phyloP scores from a whole-genome alignment of 495 filamentous ascomycete species.

The Neurospora sp. region DNA sequence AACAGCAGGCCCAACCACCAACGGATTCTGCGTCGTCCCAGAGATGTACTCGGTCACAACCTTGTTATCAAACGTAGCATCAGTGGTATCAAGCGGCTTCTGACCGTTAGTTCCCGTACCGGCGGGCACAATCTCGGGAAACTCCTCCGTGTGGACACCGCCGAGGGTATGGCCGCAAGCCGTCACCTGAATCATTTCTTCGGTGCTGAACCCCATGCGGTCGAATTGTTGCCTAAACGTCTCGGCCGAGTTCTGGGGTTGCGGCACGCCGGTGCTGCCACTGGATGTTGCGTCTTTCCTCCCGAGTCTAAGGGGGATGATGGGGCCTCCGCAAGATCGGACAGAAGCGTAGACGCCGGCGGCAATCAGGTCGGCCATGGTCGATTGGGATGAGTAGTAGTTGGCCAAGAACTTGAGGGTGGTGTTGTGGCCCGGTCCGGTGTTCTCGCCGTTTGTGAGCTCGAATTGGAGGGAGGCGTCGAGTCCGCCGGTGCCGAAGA shows the following conservation, averaged over 20 bases:
- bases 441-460: constrained; percentile 45
- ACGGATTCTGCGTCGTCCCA: constrained; percentile 41
- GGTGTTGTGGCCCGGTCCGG: constrained; percentile 46
- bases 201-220: constrained; percentile 45
- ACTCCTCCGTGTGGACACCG: constrained; percentile 46
- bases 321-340: constrained; percentile 48
- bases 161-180: constrained; percentile 56
- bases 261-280: constrained; percentile 45
- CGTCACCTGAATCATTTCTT: constrained; percentile 50
- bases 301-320: constrained; percentile 44
- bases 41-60: constrained; percentile 47
- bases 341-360: constrained; percentile 47
- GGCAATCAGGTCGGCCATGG: constrained; percentile 50
- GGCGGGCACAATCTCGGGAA: constrained; percentile 42
- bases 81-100: constrained; percentile 34
- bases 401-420: constrained; percentile 45
- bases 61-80: constrained; percentile 42
- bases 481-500: constrained; percentile 41
- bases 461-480: constrained; percentile 55
- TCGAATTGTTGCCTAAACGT: constrained; percentile 45
- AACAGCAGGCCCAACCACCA: constrained; percentile 40
- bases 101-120: constrained; percentile 38
- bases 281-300: constrained; percentile 43
- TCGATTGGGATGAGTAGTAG: constrained; percentile 40
- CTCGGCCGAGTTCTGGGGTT: constrained; percentile 44